Evolutionary conservation across 1,284 basidiomycete genomes (phyloP), one percentile per base, ranked within the genome.

Genomic region (Tausonia pullulans): DNA sequence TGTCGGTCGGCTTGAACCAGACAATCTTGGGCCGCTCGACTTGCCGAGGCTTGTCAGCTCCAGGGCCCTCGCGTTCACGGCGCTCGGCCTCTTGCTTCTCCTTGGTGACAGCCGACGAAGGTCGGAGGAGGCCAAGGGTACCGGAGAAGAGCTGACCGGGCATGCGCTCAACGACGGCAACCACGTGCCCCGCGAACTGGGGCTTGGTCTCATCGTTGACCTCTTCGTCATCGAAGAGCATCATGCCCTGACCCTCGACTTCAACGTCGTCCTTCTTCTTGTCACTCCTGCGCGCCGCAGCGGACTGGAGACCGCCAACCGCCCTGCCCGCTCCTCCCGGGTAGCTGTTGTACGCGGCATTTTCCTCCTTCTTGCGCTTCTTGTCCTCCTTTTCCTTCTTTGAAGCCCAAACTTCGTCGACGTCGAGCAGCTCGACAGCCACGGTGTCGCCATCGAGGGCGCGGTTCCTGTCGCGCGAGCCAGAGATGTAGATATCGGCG

Each of bases 311-410:
- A 1, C 27, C 27, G 57, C 71, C 69, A 60, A 80, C 81, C 10
- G 84, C 82, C 75, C 87, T 90, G 64, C 86, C 72, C 59, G 79
- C 78, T 27, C 27, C 27, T 27, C 27, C 27, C 27, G 27, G 27
- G 27, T 27, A 27, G 27, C 27, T 27, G 71, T 93, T 90, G 75
- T 91, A 96, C 0, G 89, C 88, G 16, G 90, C 86, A 73, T 94
- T 94, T 79, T 99, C 96, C 78, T 99, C 96, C 83, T 99, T 99
- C 79, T 96, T 96, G 73, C 92, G 83, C 81, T 97, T 97, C 85
- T 99, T 99, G 80, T 98, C 96, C 76, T 98, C 95, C 80, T 99
- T 99, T 79, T 98, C 96, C 79, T 98, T 98, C 82, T 99, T 99
- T 13, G 94, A 96, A 27, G 87, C 87, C 96, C 96, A 98, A 7